Percentiles rank a stretch among this genome's conserved stretches.
phyloP scores from a whole-genome alignment of 257 asterid species.

The Solanum neorickii region DNA sequence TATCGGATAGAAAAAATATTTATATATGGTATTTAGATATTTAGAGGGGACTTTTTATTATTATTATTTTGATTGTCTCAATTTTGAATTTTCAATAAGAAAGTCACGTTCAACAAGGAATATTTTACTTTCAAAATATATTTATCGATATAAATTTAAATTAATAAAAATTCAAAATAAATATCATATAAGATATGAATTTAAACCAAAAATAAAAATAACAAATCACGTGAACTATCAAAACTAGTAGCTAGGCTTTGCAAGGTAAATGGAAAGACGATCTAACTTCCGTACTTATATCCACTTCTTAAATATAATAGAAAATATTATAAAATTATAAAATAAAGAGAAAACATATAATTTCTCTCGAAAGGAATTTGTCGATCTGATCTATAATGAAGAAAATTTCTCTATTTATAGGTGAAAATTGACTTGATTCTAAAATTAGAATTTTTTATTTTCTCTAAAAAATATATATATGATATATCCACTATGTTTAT shows the following conservation, averaged over 20 bases:
- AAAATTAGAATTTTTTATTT: no score
- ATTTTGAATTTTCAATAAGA: not conserved
- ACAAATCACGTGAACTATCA: not conserved
- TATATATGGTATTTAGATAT: no score
- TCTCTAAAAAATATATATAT: no score
- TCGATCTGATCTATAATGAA: no score
- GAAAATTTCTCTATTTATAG: no score
- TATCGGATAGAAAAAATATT: accelerated
- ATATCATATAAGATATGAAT: not conserved
- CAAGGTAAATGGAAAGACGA: not conserved
- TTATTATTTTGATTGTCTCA: no score
- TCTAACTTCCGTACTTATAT: not conserved
- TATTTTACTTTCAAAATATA: not conserved
- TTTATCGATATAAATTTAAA: not conserved
- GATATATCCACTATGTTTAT: no score
- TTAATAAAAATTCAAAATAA: not conserved
- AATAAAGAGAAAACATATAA: no score
- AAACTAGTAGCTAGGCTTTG: not conserved
- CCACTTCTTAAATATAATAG: not conserved
- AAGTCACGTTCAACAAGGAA: not conserved
- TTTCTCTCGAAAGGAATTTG: no score
- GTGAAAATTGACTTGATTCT: no score
- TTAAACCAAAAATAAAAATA: not conserved
- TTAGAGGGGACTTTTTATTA: no score
- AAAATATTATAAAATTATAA: no score